Conservation (phyloP, 805 yeast genomes). For the Candida dajiaensis region DNA sequence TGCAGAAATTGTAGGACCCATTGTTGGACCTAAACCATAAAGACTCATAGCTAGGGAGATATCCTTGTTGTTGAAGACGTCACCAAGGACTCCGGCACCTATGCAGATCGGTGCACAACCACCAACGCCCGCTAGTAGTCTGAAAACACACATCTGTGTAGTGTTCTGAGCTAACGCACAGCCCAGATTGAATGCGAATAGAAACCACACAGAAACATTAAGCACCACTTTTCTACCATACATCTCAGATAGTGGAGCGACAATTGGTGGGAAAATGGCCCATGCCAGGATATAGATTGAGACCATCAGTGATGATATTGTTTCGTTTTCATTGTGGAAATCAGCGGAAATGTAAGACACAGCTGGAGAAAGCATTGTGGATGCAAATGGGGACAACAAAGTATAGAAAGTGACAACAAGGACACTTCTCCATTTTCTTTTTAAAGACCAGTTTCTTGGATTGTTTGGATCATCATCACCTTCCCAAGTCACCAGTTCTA, state of each 20-base stretch:
- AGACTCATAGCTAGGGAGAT: slow-evolving; percentile 53
- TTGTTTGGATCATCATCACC: slow-evolving; percentile 52
- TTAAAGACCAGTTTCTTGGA: slow-evolving; percentile 57
- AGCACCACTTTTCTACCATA: slow-evolving; percentile 51
- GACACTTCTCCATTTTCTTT: slow-evolving; percentile 38
- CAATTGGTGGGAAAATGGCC: slow-evolving; percentile 55
- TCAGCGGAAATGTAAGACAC: slow-evolving; percentile 39
- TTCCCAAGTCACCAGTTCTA: slow-evolving; percentile 65
- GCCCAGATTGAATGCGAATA: slow-evolving; percentile 46
- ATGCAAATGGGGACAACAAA: slow-evolving; percentile 54
- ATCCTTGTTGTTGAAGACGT: slow-evolving; percentile 44
- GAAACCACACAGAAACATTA: slow-evolving; percentile 42
- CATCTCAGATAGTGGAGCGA: slow-evolving; percentile 59
- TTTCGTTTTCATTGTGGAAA: slow-evolving; percentile 35
- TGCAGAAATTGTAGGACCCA: slow-evolving; percentile 61
- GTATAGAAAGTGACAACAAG: slow-evolving; percentile 48
- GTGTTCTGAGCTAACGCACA: slow-evolving; percentile 52
- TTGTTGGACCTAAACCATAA: slow-evolving; percentile 41
- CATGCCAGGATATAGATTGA: slow-evolving; percentile 59
- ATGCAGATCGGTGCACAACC: slow-evolving; percentile 65
- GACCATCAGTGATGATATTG: slow-evolving; percentile 41
- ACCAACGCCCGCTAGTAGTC: slow-evolving; percentile 61
- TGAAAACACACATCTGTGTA: slow-evolving; percentile 49
- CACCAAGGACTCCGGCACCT: slow-evolving; percentile 66
- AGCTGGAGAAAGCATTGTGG: slow-evolving; percentile 60